Evolutionary conservation across 306 rosid species (phyloP).

Genomic region (Castanea sativa): DNA sequence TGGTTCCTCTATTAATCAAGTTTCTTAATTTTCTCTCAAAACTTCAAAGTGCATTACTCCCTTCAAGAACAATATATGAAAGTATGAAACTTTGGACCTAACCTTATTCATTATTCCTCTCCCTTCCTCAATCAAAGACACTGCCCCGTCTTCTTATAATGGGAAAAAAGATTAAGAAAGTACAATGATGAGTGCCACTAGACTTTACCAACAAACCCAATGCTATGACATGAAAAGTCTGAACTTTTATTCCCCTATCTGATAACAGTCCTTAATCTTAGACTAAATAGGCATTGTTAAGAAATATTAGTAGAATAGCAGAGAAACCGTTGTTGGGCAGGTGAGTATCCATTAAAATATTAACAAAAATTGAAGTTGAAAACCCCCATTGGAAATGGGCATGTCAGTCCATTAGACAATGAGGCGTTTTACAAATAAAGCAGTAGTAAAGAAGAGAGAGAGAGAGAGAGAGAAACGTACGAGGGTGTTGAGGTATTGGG

Average conservation of each 20-base stretch:
- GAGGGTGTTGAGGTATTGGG: conserved; percentile 67
- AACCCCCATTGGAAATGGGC: too few species aligned
- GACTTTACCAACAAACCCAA: not conserved
- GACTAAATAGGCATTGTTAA: too few species aligned
- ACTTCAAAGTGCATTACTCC: not conserved
- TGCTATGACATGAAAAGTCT: not conserved
- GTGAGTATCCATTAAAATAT: too few species aligned
- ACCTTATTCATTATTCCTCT: not conserved
- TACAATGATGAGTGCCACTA: not conserved
- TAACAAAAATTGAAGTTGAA: too few species aligned
- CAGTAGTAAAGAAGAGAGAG: not conserved
- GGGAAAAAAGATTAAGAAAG: not conserved
- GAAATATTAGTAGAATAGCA: too few species aligned
- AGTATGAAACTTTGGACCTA: not conserved
- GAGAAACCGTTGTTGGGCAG: too few species aligned
- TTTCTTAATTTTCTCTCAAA: not conserved
- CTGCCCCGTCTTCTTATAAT: not conserved
- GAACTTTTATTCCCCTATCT: too few species aligned
- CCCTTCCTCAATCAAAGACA: not conserved
- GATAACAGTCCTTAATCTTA: too few species aligned
- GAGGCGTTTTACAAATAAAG: too few species aligned
- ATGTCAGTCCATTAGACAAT: too few species aligned
- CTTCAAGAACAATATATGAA: not conserved
- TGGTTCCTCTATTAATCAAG: not conserved
- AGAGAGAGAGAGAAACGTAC: conserved; percentile 38